A percentile compares a stretch with the other conserved stretches of the same genome.
These are phyloP conservation scores for Paecilomyces sp. DNA, from an alignment of 2,329 filamentous ascomycete species.

Conservation along the genomic window DNA sequence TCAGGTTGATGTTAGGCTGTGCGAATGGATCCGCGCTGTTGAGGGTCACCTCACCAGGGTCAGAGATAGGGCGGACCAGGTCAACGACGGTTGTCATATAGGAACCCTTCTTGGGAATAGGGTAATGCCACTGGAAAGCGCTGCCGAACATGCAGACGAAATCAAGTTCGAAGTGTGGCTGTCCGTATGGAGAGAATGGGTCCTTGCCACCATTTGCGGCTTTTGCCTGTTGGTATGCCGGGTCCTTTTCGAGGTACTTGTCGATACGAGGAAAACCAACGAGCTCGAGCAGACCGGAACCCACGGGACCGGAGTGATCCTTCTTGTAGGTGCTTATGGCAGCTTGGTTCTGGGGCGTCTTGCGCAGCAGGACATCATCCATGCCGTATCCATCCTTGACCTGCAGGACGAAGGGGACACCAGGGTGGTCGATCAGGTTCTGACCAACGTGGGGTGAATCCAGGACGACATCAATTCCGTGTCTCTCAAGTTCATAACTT, in stretches of 20 bases:
- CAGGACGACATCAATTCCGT: conserved; percentile 23
- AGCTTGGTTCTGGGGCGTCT: conserved; percentile 23
- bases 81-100: conserved; percentile 53
- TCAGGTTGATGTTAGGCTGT: conserved; percentile 37
- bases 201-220: conserved; percentile 37
- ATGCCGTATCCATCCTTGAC: conserved; percentile 37
- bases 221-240: conserved; percentile 41
- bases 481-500: conserved; percentile 28
- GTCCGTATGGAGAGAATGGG: conserved; percentile 49
- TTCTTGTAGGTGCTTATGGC: conserved; percentile 30
- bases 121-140: conserved; percentile 46
- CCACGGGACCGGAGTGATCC: conserved; percentile 34
- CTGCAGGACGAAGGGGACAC: conserved; percentile 33
- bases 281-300: conserved; percentile 41
- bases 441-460: conserved; percentile 22
- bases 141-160: conserved; percentile 53
- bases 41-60: conserved; percentile 37
- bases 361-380: conserved; percentile 33
- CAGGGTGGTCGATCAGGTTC: conserved; percentile 32
- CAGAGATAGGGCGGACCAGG: conserved; percentile 43
- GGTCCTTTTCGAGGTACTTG: conserved; percentile 40
- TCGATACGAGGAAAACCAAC: conserved; percentile 56
- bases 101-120: conserved; percentile 36
- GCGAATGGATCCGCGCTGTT: conserved; percentile 31
- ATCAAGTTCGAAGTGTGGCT: conserved; percentile 57